Base-by-base conservation (phyloP, 2,329 filamentous ascomycete species). In the Neofusicoccum sp. region DNA sequence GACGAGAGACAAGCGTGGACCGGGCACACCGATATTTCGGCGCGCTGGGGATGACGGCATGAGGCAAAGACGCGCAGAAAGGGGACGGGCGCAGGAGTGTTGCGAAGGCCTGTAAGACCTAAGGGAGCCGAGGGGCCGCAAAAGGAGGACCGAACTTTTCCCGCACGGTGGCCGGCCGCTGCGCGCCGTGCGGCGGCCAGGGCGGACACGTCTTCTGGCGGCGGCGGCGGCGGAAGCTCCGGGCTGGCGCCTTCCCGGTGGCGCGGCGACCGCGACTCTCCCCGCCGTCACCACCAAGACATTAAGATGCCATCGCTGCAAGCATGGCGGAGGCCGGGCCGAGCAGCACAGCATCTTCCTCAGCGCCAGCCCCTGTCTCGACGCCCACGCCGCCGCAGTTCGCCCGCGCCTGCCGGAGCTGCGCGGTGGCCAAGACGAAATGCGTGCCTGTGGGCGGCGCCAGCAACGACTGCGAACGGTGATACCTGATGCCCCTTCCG, bases 391-490 rank as follows among this genome's bases (percentile, higher is more conserved):
- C 41, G 29, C 8, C 54, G 12, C 54, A 58, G 54, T 62, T 63
- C 39, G 50, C 37, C 7, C 61, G 61, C 34, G 61, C 61, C 9
- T 63, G 61, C 39, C 52, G 54, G 36, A 63, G 31, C 54, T 63
- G 61, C 45, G 52, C 61, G 11, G 54, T 50, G 14, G 61, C 61
- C 44, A 63, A 63, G 61, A 63, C 61, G 34, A 63, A 63, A 59
- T 63, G 61, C 52, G 61, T 63, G n/a, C 49, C 50, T 2, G 44
- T 29, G 39, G 52, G 44, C 11, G 39, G 16, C 29, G 36, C 44
- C 12, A 44, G 54, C 44, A 58, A 41, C 37, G 61, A 63, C 16
- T 63, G 61, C 33, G 61, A 63, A 59, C 61, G 61, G 61, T 63
- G 54, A 58, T 58, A 45, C 14, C 41, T 36, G 29, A 56, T 28